phyloP scores from a whole-genome alignment of 441 rosid species.

The Pelargonium cotyledonis region DNA sequence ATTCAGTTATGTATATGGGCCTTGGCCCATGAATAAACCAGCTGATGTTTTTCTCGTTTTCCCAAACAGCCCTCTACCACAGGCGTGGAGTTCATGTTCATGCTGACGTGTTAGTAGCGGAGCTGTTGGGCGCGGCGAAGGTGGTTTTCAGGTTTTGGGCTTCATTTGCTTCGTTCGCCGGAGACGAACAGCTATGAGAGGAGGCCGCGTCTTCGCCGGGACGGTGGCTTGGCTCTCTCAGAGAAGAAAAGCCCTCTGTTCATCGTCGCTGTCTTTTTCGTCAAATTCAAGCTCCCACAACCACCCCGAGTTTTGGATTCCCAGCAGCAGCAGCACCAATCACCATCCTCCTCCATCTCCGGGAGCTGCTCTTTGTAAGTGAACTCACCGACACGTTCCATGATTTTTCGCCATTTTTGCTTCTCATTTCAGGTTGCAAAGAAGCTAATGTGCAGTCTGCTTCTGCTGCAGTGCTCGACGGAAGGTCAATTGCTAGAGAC shows the following conservation, averaged over 20 bases:
- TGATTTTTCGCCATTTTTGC: not conserved
- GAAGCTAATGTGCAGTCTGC: not conserved
- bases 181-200: not conserved
- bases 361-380: not conserved
- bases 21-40: too few relatives aligned
- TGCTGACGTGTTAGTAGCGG: too few relatives aligned
- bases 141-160: too few relatives aligned
- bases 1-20: too few relatives aligned
- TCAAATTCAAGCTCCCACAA: not conserved
- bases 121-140: not conserved
- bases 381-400: not conserved
- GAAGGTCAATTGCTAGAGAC: slow-evolving; percentile 25
- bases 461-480: slow-evolving; percentile 22
- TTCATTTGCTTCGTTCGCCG: not conserved
- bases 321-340: not conserved
- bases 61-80: too few relatives aligned
- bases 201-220: not conserved
- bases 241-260: not conserved
- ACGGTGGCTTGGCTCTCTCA: not conserved
- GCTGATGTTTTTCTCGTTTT: too few relatives aligned
- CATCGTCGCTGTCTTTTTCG: not conserved
- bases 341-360: not conserved
- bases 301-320: not conserved
- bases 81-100: too few relatives aligned
- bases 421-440: not conserved